These are phyloP conservation scores for Fusarium denticulatum DNA, from an alignment of 2,329 filamentous ascomycete species.

Conservation along the genomic window DNA sequence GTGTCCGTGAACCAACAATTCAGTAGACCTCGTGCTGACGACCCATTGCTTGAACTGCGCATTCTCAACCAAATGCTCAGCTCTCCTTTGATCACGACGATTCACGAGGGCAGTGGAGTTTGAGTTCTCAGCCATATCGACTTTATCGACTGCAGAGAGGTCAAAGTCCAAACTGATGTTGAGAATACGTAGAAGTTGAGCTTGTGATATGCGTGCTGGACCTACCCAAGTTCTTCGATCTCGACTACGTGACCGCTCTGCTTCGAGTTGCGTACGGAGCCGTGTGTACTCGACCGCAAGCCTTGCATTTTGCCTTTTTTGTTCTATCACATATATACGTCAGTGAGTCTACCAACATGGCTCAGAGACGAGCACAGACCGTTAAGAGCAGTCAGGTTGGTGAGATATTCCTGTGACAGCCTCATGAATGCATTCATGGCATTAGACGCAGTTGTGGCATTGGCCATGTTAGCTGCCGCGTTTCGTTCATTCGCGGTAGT, in stretches of 20 bases:
- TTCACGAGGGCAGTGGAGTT: neutral
- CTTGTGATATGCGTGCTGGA: neutral
- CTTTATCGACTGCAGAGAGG: neutral
- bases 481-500: neutral
- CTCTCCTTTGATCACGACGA: neutral
- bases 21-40: neutral
- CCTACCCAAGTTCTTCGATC: neutral
- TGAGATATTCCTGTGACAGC: neutral
- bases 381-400: neutral
- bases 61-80: neutral
- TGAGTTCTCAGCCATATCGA: neutral
- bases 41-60: neutral
- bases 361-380: rapidly evolving
- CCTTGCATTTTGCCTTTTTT: neutral
- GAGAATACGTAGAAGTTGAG: neutral
- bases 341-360: rapidly evolving
- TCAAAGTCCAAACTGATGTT: neutral
- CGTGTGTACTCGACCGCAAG: neutral
- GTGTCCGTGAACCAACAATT: neutral
- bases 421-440: neutral
- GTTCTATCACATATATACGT: neutral
- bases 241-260: neutral
- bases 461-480: neutral
- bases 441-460: neutral
- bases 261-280: rapidly evolving